phyloP scores from a whole-genome alignment of 225 moss, liverwort and hornwort genomes.

The Pseudoscleropodium purum region DNA sequence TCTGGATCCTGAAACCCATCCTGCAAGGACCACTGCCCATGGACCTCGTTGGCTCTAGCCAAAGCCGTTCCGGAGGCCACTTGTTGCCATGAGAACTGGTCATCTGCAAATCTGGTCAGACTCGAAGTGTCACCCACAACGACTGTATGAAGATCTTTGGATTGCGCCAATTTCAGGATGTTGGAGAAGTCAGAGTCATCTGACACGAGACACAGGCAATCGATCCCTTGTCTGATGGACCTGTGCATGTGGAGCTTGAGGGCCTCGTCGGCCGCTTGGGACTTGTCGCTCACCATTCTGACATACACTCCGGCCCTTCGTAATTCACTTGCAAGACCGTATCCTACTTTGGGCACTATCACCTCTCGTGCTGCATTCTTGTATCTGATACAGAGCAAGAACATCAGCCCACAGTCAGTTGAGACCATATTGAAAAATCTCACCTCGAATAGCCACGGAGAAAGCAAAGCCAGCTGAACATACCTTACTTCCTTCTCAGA shows the following conservation, averaged over 20 bases:
- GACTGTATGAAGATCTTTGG: conserved; percentile 27
- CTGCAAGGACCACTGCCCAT: conserved; percentile 34
- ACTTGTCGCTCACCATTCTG: conserved; percentile 56
- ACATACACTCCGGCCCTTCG: conserved; percentile 64
- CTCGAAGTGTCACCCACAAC: conserved; percentile 46
- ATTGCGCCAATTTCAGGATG: conserved; percentile 37
- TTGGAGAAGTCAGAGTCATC: conserved; percentile 62
- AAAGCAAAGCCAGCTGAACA: not conserved
- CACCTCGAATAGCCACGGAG: not conserved
- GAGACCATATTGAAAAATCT: not conserved
- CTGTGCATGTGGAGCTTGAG: conserved; percentile 56
- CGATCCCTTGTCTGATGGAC: conserved; percentile 41
- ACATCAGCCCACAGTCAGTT: not conserved
- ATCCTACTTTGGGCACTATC: conserved; percentile 54
- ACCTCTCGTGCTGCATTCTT: conserved; percentile 40
- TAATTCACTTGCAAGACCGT: conserved; percentile 54
- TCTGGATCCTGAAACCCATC: conserved; percentile 24
- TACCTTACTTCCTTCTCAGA: conserved; percentile 51
- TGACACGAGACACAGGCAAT: conserved; percentile 62
- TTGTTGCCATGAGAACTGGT: conserved; percentile 53
- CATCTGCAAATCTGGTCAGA: conserved; percentile 38
- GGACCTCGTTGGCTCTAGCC: conserved; percentile 31
- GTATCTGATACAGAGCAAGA: conserved; percentile 29
- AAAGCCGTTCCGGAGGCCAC: conserved; percentile 45
- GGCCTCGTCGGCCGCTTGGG: conserved; percentile 70